Conservation (phyloP, 208 protist species). For the Histomonas meleagridis region DNA sequence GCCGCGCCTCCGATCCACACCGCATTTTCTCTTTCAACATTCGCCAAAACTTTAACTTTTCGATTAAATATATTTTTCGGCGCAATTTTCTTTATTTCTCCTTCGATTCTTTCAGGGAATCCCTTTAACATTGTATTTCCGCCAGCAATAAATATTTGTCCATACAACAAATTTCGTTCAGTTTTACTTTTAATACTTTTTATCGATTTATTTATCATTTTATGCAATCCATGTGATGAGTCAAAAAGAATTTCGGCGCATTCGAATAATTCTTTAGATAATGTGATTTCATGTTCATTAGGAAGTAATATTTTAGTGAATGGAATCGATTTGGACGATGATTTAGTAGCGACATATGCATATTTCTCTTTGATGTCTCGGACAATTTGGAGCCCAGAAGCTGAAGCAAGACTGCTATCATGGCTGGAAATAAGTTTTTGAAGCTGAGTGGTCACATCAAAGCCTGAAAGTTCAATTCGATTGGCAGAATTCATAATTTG, state of each 20-base stretch:
- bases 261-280: conserved; percentile 2
- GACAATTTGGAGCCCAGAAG: conserved; percentile 43
- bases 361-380: conserved; percentile 44
- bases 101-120: conserved; percentile 81
- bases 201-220: conserved; percentile 54
- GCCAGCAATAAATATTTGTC: conserved; percentile 53
- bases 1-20: conserved; percentile 85
- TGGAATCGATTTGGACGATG: conserved; percentile 38
- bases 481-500: conserved; percentile 54
- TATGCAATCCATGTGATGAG: background rate
- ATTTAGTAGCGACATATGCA: conserved; percentile 50
- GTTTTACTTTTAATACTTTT: conserved; percentile 55
- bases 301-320: conserved; percentile 44
- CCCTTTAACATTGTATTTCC: conserved; percentile 62
- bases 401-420: too few relatives aligned
- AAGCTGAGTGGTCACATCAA: conserved; percentile 62
- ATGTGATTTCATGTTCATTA: background rate
- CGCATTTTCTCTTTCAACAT: conserved; percentile 63
- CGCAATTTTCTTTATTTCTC: conserved; percentile 54
- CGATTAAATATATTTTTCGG: conserved; percentile 50
- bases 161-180: conserved; percentile 60
- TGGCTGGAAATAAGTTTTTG: too few relatives aligned
- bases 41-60: conserved; percentile 52
- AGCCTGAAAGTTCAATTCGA: conserved; percentile 59
- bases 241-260: background rate